phyloP scores from a whole-genome alignment of 495 filamentous ascomycete genomes.

The Neurospora terricola region DNA sequence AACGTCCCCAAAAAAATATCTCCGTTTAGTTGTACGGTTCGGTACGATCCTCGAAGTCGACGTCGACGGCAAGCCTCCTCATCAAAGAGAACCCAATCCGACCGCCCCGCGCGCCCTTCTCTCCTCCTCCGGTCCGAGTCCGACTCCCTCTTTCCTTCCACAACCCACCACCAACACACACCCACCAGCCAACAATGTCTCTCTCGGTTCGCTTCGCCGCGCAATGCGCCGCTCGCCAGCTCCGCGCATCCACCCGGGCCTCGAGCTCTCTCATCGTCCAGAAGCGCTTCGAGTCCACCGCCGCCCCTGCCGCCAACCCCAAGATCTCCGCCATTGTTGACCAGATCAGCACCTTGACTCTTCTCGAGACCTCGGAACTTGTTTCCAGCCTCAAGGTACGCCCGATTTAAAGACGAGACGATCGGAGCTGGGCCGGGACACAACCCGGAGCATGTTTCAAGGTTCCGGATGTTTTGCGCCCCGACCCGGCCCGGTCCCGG shows the following conservation, averaged over 20 bases:
- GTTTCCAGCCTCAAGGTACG: conserved; percentile 80
- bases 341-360: conserved; percentile 94
- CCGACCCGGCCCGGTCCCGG: background rate
- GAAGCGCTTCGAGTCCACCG: conserved; percentile 60
- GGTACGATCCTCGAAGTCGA: background rate
- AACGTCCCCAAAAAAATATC: background rate
- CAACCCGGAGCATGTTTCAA: background rate
- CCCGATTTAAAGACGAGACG: background rate
- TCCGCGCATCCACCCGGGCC: conserved; percentile 33
- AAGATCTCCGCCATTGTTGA: conserved; percentile 92
- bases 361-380: conserved; percentile 93
- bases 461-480: background rate
- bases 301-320: conserved; percentile 57
- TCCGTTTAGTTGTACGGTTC: background rate
- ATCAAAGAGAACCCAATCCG: conserved; percentile 1
- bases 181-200: conserved; percentile 38
- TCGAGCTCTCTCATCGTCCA: conserved; percentile 29
- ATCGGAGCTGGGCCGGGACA: background rate
- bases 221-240: conserved; percentile 48
- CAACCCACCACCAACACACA: background rate
- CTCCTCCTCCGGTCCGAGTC: conserved; percentile 1
- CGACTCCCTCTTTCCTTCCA: background rate
- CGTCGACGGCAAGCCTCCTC: background rate
- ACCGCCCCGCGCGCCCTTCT: conserved; percentile 7
- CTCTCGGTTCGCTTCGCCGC: conserved; percentile 47